A percentile compares a stretch with the other conserved stretches of the same genome.
These are phyloP conservation scores for Ascochyta rabiei DNA, from an alignment of 2,329 filamentous ascomycete species.

Conservation along the genomic window DNA sequence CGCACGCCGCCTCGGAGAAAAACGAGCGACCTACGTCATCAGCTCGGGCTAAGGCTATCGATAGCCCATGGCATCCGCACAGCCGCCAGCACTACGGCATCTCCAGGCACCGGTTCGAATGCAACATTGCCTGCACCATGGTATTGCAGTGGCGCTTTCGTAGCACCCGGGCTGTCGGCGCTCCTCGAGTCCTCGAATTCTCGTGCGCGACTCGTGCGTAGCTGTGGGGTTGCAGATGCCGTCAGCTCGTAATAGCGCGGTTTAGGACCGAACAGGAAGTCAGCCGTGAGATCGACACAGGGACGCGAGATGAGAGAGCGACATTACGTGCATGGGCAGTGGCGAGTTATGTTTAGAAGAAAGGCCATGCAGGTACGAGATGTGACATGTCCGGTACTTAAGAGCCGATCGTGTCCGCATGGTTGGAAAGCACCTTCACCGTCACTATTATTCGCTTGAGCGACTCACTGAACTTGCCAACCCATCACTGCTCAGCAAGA, in stretches of 20 bases:
- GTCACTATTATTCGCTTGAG: conserved; percentile 4
- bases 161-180: conserved; percentile 1
- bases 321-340: conserved; percentile 15
- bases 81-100: background rate
- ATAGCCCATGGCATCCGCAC: too few relatives aligned
- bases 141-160: conserved; percentile 9
- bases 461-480: background rate
- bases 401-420: conserved; percentile 1
- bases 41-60: background rate
- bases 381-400: conserved; percentile 6
- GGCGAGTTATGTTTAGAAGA: conserved; percentile 17
- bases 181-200: conserved; percentile 9
- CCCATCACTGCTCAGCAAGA: background rate
- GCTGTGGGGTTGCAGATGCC: conserved; percentile 10
- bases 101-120: conserved; percentile 3
- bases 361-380: conserved; percentile 7
- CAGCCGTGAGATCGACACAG: conserved; percentile 12
- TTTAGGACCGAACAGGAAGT: conserved; percentile 9
- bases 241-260: conserved; percentile 9
- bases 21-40: conserved; percentile 1
- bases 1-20: conserved; percentile 4
- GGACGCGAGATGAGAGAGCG: conserved; percentile 13
- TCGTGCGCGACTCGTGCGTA: conserved; percentile 8
- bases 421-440: background rate
- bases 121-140: conserved; percentile 9